These are phyloP conservation scores for Musa acuminata DNA, from an alignment of 176 grass and related monocot genomes.

Conservation along the genomic window DNA sequence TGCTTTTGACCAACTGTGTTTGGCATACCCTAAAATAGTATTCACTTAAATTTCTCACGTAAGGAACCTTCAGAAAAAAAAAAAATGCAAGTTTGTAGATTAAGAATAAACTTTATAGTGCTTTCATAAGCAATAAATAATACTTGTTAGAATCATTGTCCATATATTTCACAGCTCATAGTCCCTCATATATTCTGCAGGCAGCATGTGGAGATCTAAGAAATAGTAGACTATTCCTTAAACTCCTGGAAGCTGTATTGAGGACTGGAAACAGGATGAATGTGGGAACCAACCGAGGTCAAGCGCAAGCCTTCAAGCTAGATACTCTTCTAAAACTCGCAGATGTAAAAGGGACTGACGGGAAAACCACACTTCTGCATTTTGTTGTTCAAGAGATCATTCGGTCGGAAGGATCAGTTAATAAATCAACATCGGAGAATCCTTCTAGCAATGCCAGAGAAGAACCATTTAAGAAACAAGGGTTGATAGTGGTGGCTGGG, in stretches of 20 bases:
- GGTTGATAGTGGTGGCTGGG: slow-evolving; percentile 69
- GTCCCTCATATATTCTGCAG: slow-evolving; percentile 27
- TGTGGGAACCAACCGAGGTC: slow-evolving; percentile 84
- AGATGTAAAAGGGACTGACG: slow-evolving; percentile 87
- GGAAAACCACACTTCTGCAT: slow-evolving; percentile 89
- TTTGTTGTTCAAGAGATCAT: slow-evolving; percentile 98
- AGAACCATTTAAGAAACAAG: slow-evolving; percentile 78
- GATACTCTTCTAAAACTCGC: slow-evolving; percentile 95
- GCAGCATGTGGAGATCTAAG: slow-evolving; percentile 85
- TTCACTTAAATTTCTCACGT: too few relatives aligned
- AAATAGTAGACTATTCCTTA: slow-evolving; percentile 78
- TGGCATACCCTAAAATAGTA: too few relatives aligned
- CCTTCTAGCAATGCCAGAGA: slow-evolving; percentile 40
- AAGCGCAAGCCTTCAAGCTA: slow-evolving; percentile 92
- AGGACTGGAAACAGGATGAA: slow-evolving; percentile 97
- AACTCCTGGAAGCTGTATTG: slow-evolving; percentile 89
- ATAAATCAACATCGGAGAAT: slow-evolving; percentile 33
- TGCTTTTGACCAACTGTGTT: not conserved
- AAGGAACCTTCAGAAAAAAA: too few relatives aligned
- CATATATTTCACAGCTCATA: too few relatives aligned
- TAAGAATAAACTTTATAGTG: too few relatives aligned
- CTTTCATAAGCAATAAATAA: too few relatives aligned
- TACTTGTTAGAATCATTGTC: too few relatives aligned
- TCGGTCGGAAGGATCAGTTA: slow-evolving; percentile 61
- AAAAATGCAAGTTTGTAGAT: too few relatives aligned